Evolutionary conservation across 495 filamentous ascomycete species (phyloP), one percentile per base, ranked within the genome.

Genomic region (Penicillium tannophilum): DNA sequence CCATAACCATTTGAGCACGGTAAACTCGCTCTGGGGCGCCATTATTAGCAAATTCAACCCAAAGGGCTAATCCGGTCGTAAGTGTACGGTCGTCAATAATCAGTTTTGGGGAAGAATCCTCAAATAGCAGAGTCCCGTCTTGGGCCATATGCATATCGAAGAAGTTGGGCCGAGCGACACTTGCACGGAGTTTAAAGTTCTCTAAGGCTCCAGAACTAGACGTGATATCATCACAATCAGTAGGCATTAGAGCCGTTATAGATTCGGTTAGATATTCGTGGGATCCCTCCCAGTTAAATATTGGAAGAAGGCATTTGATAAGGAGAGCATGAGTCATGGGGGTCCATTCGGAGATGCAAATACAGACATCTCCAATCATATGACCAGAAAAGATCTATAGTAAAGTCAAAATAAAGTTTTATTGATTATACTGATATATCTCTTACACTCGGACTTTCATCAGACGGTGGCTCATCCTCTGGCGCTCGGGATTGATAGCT

Each of bases 41-140:
- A 33, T 59, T 54, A 4, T 11, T 59, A 8, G 31, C 17, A 28
- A 53, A 59, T 19, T 59, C 14, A 47, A 59, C 56, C 56, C 56
- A 59, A 31, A 59, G 50, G 1, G 49, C 24, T 4, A 59, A 30
- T 54, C 56, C 56, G 4, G 56, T 59, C 56, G 52, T 50, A 41
- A 59, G 56, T 23, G 56, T 59, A 14, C 50, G 50, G 56, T 59
- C 56, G 23, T 59, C 56, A 53, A 59, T 59, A 59, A 59, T 59
- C 1, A 59, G 49, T 14, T 59, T 59, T 31, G 56, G 28, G 12
- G 19, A 23, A 26, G 49, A 59, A n/a, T 59, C 43, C 23, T 16
- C 26, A 42, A 59, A 59, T 23, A 59, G 42, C 16, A 59, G 31
- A 11, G 56, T 59, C 53, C 56, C 56, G 48, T 59, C 50, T 4